Evolutionary conservation across 2,329 filamentous ascomycete genomes (phyloP).

Genomic region (Coniochaeta sp.): DNA sequence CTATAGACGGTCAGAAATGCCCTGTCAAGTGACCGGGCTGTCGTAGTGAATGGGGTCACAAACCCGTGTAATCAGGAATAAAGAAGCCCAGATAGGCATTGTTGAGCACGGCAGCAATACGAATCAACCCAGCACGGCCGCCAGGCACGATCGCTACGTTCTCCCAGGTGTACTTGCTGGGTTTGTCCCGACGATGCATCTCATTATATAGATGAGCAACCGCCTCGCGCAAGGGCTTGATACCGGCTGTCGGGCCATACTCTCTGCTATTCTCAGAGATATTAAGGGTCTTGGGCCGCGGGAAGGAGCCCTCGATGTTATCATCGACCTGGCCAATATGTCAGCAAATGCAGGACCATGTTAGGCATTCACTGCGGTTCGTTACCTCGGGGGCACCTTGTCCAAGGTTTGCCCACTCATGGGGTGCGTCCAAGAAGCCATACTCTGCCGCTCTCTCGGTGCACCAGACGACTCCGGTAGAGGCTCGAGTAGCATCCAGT

Average conservation of each 20-base stretch:
- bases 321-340: constrained; percentile 59
- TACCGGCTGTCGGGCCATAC: constrained; percentile 90
- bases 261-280: constrained; percentile 73
- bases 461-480: constrained; percentile 92
- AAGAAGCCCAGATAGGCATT: constrained; percentile 93
- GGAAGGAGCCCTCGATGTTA: constrained; percentile 83
- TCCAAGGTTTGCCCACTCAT: constrained; percentile 84
- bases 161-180: constrained; percentile 90
- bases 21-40: not conserved
- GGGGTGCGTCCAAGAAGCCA: constrained; percentile 76
- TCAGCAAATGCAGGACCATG: not conserved
- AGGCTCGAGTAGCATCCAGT: constrained; percentile 78
- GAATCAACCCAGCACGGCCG: constrained; percentile 84
- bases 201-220: constrained; percentile 91
- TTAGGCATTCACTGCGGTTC: not conserved
- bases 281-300: constrained; percentile 70
- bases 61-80: constrained; percentile 83
- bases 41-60: constrained; percentile 9
- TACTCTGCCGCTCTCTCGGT: constrained; percentile 82
- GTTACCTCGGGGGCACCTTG: constrained; percentile 74
- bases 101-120: constrained; percentile 88
- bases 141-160: constrained; percentile 96
- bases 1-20: constrained; percentile 51
- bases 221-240: constrained; percentile 81
- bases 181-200: constrained; percentile 80